Conservation (phyloP, 2,329 filamentous ascomycete genomes). For the Aspergillus hiratsukae region DNA sequence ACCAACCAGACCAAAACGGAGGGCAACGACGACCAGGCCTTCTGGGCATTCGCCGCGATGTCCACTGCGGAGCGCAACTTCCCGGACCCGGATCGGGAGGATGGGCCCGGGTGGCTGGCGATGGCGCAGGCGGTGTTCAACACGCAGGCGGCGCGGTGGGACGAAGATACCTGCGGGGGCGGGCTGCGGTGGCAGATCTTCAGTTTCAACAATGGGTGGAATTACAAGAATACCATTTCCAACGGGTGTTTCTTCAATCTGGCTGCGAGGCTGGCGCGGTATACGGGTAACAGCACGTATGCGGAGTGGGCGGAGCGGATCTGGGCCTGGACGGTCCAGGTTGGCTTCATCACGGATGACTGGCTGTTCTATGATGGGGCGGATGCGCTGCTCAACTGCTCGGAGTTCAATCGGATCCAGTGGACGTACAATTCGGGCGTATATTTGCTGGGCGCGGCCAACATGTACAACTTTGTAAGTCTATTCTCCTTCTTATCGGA, state of each 20-base stretch:
- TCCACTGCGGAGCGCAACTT: conserved; percentile 49
- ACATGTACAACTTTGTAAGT: conserved; percentile 52
- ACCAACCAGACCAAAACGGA: conserved; percentile 39
- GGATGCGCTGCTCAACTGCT: conserved; percentile 49
- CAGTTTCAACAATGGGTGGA: conserved; percentile 30
- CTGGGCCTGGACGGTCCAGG: conserved; percentile 52
- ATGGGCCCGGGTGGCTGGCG: conserved; percentile 69
- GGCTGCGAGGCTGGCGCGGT: conserved; percentile 26
- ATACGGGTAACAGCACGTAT: conserved; percentile 30
- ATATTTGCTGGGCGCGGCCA: conserved; percentile 52
- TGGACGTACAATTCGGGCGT: conserved; percentile 57
- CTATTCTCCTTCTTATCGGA: too few species aligned
- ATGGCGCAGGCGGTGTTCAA: conserved; percentile 77
- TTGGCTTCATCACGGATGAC: conserved; percentile 48
- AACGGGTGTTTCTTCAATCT: conserved; percentile 32
- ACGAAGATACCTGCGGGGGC: conserved; percentile 61
- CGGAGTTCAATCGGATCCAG: conserved; percentile 47
- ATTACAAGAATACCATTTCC: conserved; percentile 33
- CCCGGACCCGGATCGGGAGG: conserved; percentile 39
- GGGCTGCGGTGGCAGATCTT: conserved; percentile 52
- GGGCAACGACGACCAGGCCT: conserved; percentile 56
- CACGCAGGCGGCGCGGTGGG: conserved; percentile 68
- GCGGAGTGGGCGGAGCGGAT: conserved; percentile 64
- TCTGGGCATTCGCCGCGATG: conserved; percentile 56
- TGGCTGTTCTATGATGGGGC: conserved; percentile 55